Base-by-base conservation (phyloP, 2,329 filamentous ascomycete genomes). In the Ceratocystis cubensis region DNA sequence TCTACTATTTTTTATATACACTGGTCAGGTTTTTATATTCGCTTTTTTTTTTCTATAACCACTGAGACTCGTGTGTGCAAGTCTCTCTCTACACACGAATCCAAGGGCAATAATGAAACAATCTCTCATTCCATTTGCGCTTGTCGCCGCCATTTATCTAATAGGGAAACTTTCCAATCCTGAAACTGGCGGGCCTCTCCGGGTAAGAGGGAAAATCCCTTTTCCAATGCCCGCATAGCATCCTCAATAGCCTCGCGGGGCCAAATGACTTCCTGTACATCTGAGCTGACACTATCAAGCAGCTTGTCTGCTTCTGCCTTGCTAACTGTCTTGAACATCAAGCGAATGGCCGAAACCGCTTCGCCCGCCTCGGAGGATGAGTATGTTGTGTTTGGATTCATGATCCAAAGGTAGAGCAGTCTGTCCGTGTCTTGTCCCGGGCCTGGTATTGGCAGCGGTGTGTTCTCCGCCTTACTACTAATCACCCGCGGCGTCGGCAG, bases 121-220 rank as follows among this genome's bases (percentile, higher is more conserved):
- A 53, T 28, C 5, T 5, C 5, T 53, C 48, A n/a, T n/a, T 25
- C 48, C 25, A n/a, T 59, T n/a, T 59, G n/a, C 28, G 28, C 13
- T 8, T 6, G 28, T 33, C 67, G 37, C 30, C 56, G 44, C 67
- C 81, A 86, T 68, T 81, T 76, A 69, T 81, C 79, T 68, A 90
- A 72, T 20, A 90, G 72, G 1, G 85, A 86, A 4, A 90, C 84
- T 30, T 80, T 79, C 87, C 87, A 91, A n/a, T 80, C 82, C 72
- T 82, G 79, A 70, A 88, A 88, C 33, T 71, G 75, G 66, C 83
- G 78, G 68, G 86, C 83, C 7, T 76, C 76, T 0, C 70, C 72
- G 1, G 87, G 87, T 7, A 90, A 72, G 17, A 84, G 71, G 2
- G 69, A 53, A 45, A 79, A 82, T 69, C 81, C 85, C 6, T 71